Conservation (phyloP, 371 early-diverging fungal species). For the Mortierella sp. region DNA sequence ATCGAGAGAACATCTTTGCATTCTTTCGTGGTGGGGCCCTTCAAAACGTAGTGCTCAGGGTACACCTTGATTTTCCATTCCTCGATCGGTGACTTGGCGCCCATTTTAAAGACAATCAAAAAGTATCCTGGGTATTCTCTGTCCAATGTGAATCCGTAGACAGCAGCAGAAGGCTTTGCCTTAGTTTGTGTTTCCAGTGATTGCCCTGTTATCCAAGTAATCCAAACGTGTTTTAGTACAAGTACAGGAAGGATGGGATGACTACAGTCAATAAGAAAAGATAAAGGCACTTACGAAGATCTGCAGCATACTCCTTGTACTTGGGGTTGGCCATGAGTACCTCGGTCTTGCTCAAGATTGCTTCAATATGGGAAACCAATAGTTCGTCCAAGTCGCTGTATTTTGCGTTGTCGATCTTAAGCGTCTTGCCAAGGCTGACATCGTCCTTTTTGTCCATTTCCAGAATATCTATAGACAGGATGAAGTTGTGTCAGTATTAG, state of each 20-base stretch:
- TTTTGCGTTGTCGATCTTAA: constrained; percentile 69
- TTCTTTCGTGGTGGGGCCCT: constrained; percentile 41
- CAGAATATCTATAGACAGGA: constrained; percentile 69
- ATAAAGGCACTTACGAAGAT: constrained; percentile 34
- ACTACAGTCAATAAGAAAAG: not conserved
- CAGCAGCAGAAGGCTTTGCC: constrained; percentile 48
- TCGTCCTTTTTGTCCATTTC: constrained; percentile 83
- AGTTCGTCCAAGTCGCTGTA: constrained; percentile 94
- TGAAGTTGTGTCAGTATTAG: not conserved
- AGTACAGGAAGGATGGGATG: not conserved
- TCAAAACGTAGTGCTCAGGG: constrained; percentile 43
- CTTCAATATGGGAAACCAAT: constrained; percentile 89
- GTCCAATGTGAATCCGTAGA: constrained; percentile 52
- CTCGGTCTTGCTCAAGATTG: constrained; percentile 77
- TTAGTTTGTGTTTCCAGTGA: constrained; percentile 49
- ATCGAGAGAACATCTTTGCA: constrained; percentile 39
- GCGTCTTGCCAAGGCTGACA: constrained; percentile 67
- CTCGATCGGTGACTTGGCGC: constrained; percentile 36
- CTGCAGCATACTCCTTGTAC: constrained; percentile 57
- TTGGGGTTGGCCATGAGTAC: constrained; percentile 75
- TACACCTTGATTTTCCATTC: constrained; percentile 48
- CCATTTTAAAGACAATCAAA: constrained; percentile 43
- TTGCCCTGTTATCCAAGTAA: constrained; percentile 16
- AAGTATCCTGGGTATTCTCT: constrained; percentile 51
- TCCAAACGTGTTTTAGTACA: not conserved